Conservation (phyloP, 495 filamentous ascomycete genomes). For the Astrocystis sublimbata region DNA sequence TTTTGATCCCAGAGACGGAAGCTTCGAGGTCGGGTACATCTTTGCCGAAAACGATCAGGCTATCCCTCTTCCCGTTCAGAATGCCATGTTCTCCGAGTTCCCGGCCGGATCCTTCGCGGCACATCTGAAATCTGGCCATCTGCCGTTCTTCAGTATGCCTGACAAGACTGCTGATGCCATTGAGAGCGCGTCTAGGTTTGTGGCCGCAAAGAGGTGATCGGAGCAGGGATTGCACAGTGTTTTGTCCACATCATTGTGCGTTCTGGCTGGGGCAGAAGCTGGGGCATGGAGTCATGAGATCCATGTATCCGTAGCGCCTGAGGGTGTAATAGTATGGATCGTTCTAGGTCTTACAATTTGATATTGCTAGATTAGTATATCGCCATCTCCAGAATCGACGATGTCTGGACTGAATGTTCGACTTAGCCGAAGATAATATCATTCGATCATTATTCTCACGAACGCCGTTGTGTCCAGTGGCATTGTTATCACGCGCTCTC, state of each 20-base stretch:
- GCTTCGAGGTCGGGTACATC: constrained; percentile 17
- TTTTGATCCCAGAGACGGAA: constrained; percentile 1
- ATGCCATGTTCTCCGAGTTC: constrained; percentile 10
- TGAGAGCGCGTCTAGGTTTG: constrained; percentile 33
- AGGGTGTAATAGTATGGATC: too few species aligned
- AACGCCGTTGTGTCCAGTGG: too few species aligned
- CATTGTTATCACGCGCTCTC: too few species aligned
- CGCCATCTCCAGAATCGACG: too few species aligned
- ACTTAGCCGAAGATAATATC: too few species aligned
- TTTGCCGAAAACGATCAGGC: constrained; percentile 20
- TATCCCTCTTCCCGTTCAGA: not conserved
- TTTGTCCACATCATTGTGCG: not conserved
- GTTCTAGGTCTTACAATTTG: too few species aligned
- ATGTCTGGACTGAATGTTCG: too few species aligned
- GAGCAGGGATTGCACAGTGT: not conserved
- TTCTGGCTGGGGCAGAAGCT: not conserved
- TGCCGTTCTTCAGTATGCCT: constrained; percentile 16
- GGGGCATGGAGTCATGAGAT: not conserved
- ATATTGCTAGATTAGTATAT: too few species aligned
- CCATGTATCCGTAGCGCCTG: too few species aligned
- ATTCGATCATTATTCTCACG: too few species aligned
- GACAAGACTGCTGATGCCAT: constrained; percentile 4
- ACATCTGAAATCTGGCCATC: constrained; percentile 6
- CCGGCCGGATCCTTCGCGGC: constrained; percentile 7
- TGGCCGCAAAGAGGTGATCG: constrained; percentile 24